Evolutionary conservation across 805 yeast species (phyloP), one percentile per base, ranked within the genome.

Genomic region (Kuraishia ogatae): DNA sequence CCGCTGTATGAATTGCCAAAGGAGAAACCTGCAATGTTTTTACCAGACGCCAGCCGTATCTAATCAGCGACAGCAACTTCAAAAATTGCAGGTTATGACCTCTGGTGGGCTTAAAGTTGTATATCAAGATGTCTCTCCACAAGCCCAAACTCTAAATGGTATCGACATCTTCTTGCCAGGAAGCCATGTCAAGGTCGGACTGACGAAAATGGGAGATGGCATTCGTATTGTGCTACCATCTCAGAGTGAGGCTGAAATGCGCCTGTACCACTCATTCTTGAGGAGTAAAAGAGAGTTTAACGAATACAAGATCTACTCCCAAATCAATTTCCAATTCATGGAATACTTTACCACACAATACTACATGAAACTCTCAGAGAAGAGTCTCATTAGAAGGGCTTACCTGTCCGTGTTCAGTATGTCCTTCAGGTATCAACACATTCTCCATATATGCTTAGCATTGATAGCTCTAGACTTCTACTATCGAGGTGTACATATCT

Each of bases 1-100:
- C 2, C 23, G 21, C 2, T 64, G 67, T 52, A 11, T 57, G 10
- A 47, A 64, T n/a, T 64, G 67, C 39, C 51, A 50, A 28, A 62
- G 62, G 51, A 51, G 67, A 15, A 61, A 60, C 35, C 21, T 23
- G 17, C 28, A 49, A 24, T 49, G 51, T 35, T 21, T 23, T n/a
- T 49, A 49, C 17, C 51, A 35, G 13, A 35, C 43, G 3, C 43
- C 43, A 35, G 43, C 43, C 13, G 43, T 17, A 15, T 35, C 43
- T 17, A 35, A 35, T 15, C 43, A 35, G 43, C 43, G 43, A 35
- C 43, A 35, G 43, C 43, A 35, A 11, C 28, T 23, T 17, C 21
- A n/a, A 23, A 49, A 13, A 11, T 10, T 49, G 35, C 20, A n/a
- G 10, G 29, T n/a, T 11, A 24, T n/a, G 28, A 22, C 24, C 51